phyloP scores from a whole-genome alignment of 768 basidiomycete genomes.

The Podaxis pistillaris region DNA sequence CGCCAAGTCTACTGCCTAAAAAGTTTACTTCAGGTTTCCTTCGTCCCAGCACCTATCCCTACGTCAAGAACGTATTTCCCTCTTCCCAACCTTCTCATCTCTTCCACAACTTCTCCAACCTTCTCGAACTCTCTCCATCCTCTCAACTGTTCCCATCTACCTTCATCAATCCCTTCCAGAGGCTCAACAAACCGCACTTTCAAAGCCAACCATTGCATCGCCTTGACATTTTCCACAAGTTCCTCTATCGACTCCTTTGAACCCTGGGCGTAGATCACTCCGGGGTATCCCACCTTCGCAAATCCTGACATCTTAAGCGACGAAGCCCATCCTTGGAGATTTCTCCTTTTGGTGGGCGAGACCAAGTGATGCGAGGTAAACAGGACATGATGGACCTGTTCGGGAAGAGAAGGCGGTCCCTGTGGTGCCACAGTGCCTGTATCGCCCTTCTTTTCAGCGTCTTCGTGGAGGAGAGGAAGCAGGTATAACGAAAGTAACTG shows the following conservation, averaged over 20 bases:
- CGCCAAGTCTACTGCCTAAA: background rate
- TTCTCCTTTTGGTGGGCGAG: constrained; percentile 60
- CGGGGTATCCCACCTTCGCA: constrained; percentile 75
- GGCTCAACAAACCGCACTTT: constrained; percentile 60
- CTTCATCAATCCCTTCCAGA: constrained; percentile 16
- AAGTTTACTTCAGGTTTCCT: background rate
- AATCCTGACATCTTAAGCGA: constrained; percentile 59
- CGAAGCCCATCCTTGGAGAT: constrained; percentile 54
- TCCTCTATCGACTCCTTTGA: constrained; percentile 49
- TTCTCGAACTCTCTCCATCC: constrained; percentile 68
- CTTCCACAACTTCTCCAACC: constrained; percentile 65
- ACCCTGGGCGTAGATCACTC: constrained; percentile 73
- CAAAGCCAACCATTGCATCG: constrained; percentile 79
- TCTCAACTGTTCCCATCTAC: background rate
- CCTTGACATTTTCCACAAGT: constrained; percentile 65
- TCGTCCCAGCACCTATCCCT: constrained; percentile 48
- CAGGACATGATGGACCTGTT: constrained; percentile 46
- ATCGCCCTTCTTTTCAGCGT: constrained; percentile 17
- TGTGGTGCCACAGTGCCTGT: background rate
- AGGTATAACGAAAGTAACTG: constrained; percentile 57
- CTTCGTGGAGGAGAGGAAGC: constrained; percentile 52
- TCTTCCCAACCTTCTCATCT: constrained; percentile 57
- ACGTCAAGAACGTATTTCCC: constrained; percentile 58
- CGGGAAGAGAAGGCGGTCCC: constrained; percentile 9
- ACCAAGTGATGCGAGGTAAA: constrained; percentile 74